These are phyloP conservation scores for Fusarium sp. DNA, from an alignment of 2,329 filamentous ascomycete species.

Conservation along the genomic window DNA sequence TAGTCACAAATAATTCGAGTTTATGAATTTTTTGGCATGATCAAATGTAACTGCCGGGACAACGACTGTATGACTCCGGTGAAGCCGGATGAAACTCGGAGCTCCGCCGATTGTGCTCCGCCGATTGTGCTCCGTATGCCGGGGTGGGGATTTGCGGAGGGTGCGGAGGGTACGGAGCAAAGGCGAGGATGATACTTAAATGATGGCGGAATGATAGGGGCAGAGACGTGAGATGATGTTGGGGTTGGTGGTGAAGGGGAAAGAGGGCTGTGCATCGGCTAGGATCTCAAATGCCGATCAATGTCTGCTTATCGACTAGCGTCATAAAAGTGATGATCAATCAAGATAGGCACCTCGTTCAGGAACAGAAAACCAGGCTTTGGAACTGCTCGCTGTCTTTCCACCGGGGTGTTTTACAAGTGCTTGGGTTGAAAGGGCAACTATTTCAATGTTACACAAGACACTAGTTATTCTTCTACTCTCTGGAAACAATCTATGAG, in stretches of 20 bases:
- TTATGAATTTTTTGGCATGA: neutral
- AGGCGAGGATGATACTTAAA: neutral
- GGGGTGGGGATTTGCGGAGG: slow-evolving; percentile 11
- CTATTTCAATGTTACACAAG: neutral
- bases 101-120: slow-evolving; percentile 14
- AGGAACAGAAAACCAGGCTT: neutral
- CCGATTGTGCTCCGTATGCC: slow-evolving; percentile 13
- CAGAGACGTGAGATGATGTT: slow-evolving; percentile 11
- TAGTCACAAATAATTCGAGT: neutral
- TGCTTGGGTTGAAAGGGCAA: neutral
- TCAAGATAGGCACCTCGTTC: slow-evolving; percentile 6
- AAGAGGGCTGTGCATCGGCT: slow-evolving; percentile 17
- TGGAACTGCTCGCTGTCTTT: neutral
- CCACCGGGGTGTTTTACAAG: neutral
- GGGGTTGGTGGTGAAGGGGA: slow-evolving; percentile 16
- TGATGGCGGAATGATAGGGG: neutral
- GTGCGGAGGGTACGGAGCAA: slow-evolving; percentile 15
- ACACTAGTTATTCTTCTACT: neutral
- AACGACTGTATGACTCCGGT: neutral
- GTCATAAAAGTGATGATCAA: slow-evolving; percentile 24
- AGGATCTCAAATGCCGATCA: slow-evolving; percentile 15
- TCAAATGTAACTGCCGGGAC: neutral
- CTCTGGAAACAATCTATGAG: neutral
- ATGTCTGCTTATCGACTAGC: slow-evolving; percentile 24
- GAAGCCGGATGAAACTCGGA: neutral